Base-by-base conservation (phyloP, 2,329 filamentous ascomycete genomes). In the Diplocarpon mali region DNA sequence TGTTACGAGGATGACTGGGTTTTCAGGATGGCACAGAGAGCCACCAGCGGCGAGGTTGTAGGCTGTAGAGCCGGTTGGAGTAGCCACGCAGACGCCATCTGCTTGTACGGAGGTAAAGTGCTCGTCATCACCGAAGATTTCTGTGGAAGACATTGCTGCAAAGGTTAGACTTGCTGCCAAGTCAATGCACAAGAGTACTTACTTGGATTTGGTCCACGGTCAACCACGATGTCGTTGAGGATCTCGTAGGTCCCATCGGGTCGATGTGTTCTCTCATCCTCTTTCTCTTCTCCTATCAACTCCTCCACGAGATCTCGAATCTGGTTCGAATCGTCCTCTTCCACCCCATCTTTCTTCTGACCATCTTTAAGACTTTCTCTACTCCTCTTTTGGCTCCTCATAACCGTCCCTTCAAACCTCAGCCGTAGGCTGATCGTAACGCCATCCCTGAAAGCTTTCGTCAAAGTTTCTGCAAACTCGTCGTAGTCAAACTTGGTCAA, bases 21-120 rank as follows among this genome's bases (percentile, higher is more conserved):
- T 96, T 57, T 96, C 92, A 0, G 90, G 90, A 61, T 96, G 90
- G 59, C 88, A 95, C 17, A 96, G 74, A 2, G 87, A 94, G 15
- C 90, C 90, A n/a, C 92, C 92, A 0, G 90, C 89, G 0, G 89
- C 90, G 15, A 96, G 80, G 60, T 95, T 95, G 67, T 96, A 96
- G 14, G 90, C 90, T 12, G 90, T 96, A 5, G 85, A 92, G 12
- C 90, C 92, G 0, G 92, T 96, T 0, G 90, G 92, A 5, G 90
- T 96, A 1, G 90, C 88, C 17, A 96, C 84, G 60, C 88, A 95
- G 47, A 96, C 78, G 11, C 90, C 90, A 61, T 96, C 92, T 17
- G 90, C 92, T 54, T 92, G 81, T 6, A 96, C 78, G 0, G 88
- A 93, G 0, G 92, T 95, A 63, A 95, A 92, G 64, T 95, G 88